Percentiles rank a stretch among this genome's conserved stretches.
Evolutionary conservation across 2,329 filamentous ascomycete genomes (phyloP).

Genomic region (Saccharata proteae): DNA sequence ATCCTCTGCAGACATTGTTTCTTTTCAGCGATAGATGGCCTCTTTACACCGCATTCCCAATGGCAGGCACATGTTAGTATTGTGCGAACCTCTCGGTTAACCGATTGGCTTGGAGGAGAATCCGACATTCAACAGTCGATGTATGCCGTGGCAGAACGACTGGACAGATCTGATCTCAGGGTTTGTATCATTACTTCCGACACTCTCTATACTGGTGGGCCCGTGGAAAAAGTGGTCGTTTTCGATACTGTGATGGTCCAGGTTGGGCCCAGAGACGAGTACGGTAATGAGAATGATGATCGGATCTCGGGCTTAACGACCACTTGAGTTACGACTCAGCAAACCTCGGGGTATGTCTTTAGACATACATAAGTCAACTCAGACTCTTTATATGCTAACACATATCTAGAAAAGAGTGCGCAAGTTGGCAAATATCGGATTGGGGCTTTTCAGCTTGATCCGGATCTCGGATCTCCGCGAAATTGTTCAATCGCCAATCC

Average conservation of each 20-base stretch:
- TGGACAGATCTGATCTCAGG: neutral
- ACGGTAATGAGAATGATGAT: neutral
- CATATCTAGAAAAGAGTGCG: neutral
- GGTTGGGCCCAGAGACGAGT: neutral
- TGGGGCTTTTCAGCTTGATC: neutral
- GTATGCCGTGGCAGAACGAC: neutral
- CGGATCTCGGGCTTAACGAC: too few relatives aligned
- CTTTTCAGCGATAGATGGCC: too few relatives aligned
- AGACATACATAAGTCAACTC: too few relatives aligned
- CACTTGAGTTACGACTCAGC: too few relatives aligned
- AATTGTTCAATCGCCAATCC: neutral
- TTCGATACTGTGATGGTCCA: conserved; percentile 1
- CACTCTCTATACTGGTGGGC: neutral
- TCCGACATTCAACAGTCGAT: neutral
- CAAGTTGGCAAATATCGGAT: neutral
- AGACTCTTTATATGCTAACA: too few relatives aligned
- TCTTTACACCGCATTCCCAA: too few relatives aligned
- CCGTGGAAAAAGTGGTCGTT: neutral
- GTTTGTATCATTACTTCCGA: neutral
- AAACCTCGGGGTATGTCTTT: too few relatives aligned
- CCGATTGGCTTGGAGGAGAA: neutral
- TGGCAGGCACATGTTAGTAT: neutral
- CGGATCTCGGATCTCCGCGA: neutral
- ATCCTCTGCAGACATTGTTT: too few relatives aligned
- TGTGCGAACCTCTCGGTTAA: neutral